Evolutionary conservation across 768 basidiomycete genomes (phyloP).

Genomic region (Trametopsis cervina): DNA sequence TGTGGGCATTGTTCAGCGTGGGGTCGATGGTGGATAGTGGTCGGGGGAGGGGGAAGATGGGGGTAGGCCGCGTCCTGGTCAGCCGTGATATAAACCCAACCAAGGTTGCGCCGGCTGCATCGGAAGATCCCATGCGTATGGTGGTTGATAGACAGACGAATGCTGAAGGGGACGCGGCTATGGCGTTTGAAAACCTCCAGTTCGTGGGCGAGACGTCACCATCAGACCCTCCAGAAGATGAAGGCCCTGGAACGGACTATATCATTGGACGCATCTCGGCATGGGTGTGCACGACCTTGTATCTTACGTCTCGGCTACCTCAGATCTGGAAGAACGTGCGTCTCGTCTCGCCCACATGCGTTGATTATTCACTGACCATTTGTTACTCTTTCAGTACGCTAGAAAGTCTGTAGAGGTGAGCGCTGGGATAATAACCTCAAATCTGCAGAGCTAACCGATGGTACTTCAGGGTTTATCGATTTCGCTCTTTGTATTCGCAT

Average conservation of each 20-base stretch:
- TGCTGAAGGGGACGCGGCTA: neutral
- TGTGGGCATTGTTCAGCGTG: slow-evolving; percentile 68
- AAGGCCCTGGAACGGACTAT: slow-evolving; percentile 36
- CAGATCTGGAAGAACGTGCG: slow-evolving; percentile 99
- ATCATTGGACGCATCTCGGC: slow-evolving; percentile 87
- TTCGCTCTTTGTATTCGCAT: slow-evolving; percentile 89
- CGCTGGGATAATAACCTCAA: neutral
- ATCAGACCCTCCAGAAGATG: slow-evolving; percentile 1
- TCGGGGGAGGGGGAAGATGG: slow-evolving; percentile 23
- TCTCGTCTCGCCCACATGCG: slow-evolving; percentile 15
- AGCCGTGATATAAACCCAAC: slow-evolving; percentile 16
- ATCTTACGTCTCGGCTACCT: slow-evolving; percentile 88
- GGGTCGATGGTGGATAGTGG: slow-evolving; percentile 38
- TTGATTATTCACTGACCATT: neutral
- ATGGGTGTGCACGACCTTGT: slow-evolving; percentile 90
- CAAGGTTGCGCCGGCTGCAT: neutral
- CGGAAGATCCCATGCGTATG: too few species aligned
- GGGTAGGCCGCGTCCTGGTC: slow-evolving; percentile 44
- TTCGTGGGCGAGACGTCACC: slow-evolving; percentile 5
- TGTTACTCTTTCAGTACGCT: slow-evolving; percentile 49
- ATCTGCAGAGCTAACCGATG: neutral
- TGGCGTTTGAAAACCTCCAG: slow-evolving; percentile 4
- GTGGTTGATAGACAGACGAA: neutral
- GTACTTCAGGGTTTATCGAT: slow-evolving; percentile 76
- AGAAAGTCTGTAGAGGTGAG: slow-evolving; percentile 84